Evolutionary conservation across 164 flowering plant species (phyloP).

Genomic region (Kingdonia uniflora): DNA sequence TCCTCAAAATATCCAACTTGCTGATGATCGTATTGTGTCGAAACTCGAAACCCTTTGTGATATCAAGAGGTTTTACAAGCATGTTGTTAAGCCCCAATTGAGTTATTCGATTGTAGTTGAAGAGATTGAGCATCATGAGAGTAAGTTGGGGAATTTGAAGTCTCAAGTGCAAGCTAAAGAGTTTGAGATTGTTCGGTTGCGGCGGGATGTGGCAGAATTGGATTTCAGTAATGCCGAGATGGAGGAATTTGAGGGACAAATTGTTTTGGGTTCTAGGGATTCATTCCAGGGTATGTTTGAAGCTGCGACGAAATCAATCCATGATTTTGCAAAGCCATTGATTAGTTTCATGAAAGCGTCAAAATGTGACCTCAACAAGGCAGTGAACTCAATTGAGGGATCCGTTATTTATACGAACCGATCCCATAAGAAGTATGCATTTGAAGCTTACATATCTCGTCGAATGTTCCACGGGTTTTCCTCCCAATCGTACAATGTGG

Average conservation of each 20-base stretch:
- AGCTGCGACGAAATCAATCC: slow-evolving; percentile 37
- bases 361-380: background rate
- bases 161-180: slow-evolving; percentile 20
- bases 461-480: background rate
- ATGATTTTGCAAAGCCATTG: slow-evolving; percentile 59
- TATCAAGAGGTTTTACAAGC: slow-evolving; percentile 31
- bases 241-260: slow-evolving; percentile 17
- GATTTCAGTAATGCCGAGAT: slow-evolving; percentile 18
- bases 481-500: background rate
- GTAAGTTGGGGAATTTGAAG: slow-evolving; percentile 23
- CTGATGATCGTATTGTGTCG: slow-evolving; percentile 29
- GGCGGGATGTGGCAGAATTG: slow-evolving; percentile 21
- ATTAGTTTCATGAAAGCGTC: slow-evolving; percentile 31
- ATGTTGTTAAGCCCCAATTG: slow-evolving; percentile 7
- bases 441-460: slow-evolving; percentile 1
- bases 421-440: slow-evolving; percentile 1
- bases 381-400: background rate
- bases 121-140: slow-evolving; percentile 24
- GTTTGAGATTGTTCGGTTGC: slow-evolving; percentile 17
- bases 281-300: slow-evolving; percentile 16
- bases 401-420: background rate
- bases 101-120: slow-evolving; percentile 10
- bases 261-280: slow-evolving; percentile 2
- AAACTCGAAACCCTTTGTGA: slow-evolving; percentile 27
- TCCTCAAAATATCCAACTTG: slow-evolving; percentile 33